Conservation (phyloP, 805 yeast genomes). For the Wickerhamomyces tratensis region DNA sequence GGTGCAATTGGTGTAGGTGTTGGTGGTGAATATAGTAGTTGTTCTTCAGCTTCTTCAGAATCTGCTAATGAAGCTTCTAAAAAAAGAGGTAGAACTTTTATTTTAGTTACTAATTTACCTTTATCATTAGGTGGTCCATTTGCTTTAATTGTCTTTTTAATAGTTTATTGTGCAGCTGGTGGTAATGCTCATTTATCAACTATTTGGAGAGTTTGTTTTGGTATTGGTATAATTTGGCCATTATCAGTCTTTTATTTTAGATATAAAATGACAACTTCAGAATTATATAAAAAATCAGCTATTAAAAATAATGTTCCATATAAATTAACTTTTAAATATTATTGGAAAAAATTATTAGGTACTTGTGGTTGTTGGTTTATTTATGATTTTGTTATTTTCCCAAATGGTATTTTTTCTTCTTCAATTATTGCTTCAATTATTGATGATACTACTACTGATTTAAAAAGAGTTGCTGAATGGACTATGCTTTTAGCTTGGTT, state of each 20-base stretch:
- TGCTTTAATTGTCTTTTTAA: conserved; percentile 55
- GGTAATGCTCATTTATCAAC: conserved; percentile 31
- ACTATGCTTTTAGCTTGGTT: conserved; percentile 53
- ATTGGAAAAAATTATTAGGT: conserved; percentile 62
- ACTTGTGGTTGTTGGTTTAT: conserved; percentile 73
- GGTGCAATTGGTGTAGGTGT: conserved; percentile 75
- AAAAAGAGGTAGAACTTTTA: conserved; percentile 57
- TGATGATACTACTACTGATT: conserved; percentile 22
- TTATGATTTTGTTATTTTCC: conserved; percentile 75
- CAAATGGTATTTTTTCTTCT: conserved; percentile 62
- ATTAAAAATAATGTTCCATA: conserved; percentile 51
- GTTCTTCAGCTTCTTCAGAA: conserved; percentile 60
- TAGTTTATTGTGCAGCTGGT: conserved; percentile 53
- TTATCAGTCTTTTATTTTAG: conserved; percentile 64
- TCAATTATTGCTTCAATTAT: conserved; percentile 51
- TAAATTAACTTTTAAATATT: conserved; percentile 48
- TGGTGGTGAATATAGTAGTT: conserved; percentile 70
- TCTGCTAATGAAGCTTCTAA: conserved; percentile 61
- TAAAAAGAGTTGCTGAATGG: conserved; percentile 65
- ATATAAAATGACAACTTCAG: conserved; percentile 57
- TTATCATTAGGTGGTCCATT: conserved; percentile 74
- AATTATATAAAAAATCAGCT: conserved; percentile 53
- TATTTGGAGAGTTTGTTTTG: conserved; percentile 64
- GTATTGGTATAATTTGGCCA: conserved; percentile 61
- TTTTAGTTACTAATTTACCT: conserved; percentile 64